These are phyloP conservation scores for Sungouiozyma ichnusensis DNA, from an alignment of 805 yeast species.

Conservation along the genomic window DNA sequence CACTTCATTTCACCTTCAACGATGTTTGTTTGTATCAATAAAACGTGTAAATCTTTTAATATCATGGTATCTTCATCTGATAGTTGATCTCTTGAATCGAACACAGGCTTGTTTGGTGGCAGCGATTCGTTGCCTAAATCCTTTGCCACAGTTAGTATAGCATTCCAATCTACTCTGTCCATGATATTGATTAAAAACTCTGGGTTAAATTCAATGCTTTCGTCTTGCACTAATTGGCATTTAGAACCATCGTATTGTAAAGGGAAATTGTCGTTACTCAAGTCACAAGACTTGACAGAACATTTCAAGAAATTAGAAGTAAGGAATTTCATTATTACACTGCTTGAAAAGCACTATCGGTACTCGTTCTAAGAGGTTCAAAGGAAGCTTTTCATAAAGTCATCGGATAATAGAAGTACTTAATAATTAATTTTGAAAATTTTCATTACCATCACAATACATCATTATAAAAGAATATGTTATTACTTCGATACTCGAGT, in stretches of 20 bases:
- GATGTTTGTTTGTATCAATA: conserved; percentile 79
- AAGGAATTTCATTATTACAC: conserved; percentile 58
- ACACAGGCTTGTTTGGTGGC: conserved; percentile 53
- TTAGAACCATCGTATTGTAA: conserved; percentile 44
- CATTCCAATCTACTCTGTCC: conserved; percentile 82
- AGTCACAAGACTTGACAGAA: conserved; percentile 73
- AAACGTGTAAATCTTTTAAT: conserved; percentile 62
- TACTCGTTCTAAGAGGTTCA: no score
- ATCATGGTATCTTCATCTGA: conserved; percentile 36
- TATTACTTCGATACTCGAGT: background rate
- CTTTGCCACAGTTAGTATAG: conserved; percentile 62
- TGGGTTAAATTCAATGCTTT: conserved; percentile 65
- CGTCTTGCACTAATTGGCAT: conserved; percentile 66
- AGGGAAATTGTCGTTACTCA: conserved; percentile 71
- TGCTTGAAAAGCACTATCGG: no score
- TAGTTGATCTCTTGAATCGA: conserved; percentile 25
- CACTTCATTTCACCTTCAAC: conserved; percentile 86
- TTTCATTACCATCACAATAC: background rate
- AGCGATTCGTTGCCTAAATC: conserved; percentile 59
- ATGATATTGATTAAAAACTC: conserved; percentile 68
- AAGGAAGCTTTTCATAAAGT: no score
- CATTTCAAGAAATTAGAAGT: conserved; percentile 97
- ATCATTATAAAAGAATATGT: no score
- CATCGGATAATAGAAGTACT: background rate
- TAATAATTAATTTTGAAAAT: no score